Base-by-base conservation (phyloP, 805 yeast genomes). In the Saccharomyces cerevisiae region DNA sequence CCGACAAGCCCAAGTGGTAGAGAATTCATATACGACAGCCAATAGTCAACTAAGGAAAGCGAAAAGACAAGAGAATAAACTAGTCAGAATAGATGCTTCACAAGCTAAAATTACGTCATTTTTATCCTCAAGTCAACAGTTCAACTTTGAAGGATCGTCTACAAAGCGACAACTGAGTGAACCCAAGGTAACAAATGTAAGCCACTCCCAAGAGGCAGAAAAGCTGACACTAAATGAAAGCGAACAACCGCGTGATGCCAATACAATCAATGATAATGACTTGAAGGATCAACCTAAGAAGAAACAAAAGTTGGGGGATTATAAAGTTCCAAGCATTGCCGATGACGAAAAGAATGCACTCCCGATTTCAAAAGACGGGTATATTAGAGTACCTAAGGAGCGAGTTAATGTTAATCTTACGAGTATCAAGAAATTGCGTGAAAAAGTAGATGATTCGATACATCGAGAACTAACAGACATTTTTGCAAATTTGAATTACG, bases 401-500 rank as follows among this genome's bases (percentile, higher is more conserved):
- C 60, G 77, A 51, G 72, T 69, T 0, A 65, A 69, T 1, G 83
- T 85, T 0, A 73, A 77, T 46, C 71, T 87, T 14, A 74, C 79
- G 10, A 85, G 92, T 59, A 75, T 92, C 1, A 66, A 72, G n/a
- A 72, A 75, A 2, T 75, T 94, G 4, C 70, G 85, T 24, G 66
- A 72, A 24, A 78, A 77, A 11, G 77, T 85, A 1, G 81, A 81
- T 47, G 59, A 61, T 0, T 57, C 67, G 0, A 71, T 79, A 0
- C 78, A 84, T 64, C 65, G 71, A n/a, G 76, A 77, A 4, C 69
- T 92, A 26, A 84, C 96, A 0, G 78, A 81, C 47, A 69, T 89
- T 1, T 82, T 92, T 68, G 77, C 85, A 8, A 81, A 86, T 53
- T 79, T 85, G 50, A 80, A 85, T 0, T 88, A 78, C 64, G 85